Evolutionary conservation across 768 basidiomycete species (phyloP).

Genomic region (Boletellus ananiceps): DNA sequence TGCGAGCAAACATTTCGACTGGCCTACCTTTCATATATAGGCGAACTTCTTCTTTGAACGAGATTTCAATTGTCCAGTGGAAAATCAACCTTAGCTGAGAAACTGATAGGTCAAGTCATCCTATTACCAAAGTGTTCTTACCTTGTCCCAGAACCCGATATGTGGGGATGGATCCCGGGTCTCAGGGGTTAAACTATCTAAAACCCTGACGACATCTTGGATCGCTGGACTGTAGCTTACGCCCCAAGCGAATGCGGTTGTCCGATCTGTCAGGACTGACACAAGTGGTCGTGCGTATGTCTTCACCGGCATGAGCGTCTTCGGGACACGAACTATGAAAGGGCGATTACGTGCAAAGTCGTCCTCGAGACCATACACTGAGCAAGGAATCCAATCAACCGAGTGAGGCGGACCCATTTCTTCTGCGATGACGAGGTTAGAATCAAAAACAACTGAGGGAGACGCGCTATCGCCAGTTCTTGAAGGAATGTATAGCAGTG

Average conservation of each 20-base stretch:
- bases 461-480: conserved; percentile 30
- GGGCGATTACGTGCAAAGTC: conserved; percentile 47
- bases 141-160: conserved; percentile 96
- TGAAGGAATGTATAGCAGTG: conserved; percentile 69
- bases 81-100: conserved; percentile 67
- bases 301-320: conserved; percentile 94
- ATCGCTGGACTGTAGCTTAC: conserved; percentile 82
- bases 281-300: conserved; percentile 78
- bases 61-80: conserved; percentile 72
- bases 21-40: conserved; percentile 79
- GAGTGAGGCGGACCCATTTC: conserved; percentile 70
- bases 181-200: conserved; percentile 76
- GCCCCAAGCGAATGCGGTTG: conserved; percentile 83
- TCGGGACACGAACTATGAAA: conserved; percentile 66
- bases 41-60: conserved; percentile 68
- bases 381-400: conserved; percentile 67
- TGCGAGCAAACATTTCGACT: not conserved
- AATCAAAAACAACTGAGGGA: conserved; percentile 59
- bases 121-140: conserved; percentile 27
- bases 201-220: conserved; percentile 77
- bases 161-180: conserved; percentile 78
- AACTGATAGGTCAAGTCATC: conserved; percentile 3
- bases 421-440: conserved; percentile 82
- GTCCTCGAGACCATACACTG: conserved; percentile 53
- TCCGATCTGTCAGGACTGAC: conserved; percentile 54